Conservation (phyloP, 768 basidiomycete genomes). For the Mycena kentingensis region DNA sequence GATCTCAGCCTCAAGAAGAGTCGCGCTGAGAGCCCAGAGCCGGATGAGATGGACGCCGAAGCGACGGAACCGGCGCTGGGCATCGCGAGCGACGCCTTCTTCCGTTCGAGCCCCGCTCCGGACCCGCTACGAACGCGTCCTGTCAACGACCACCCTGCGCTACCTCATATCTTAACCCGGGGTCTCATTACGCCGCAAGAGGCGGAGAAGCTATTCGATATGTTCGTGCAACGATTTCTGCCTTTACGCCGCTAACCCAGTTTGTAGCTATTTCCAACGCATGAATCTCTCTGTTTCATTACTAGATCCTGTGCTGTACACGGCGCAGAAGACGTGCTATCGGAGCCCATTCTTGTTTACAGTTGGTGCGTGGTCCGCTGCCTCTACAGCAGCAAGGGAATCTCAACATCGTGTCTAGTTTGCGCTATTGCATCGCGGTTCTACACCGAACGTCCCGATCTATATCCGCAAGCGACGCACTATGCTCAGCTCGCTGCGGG, state of each 20-base stretch:
- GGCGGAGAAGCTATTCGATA: slow-evolving; percentile 71
- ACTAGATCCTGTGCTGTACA: slow-evolving; percentile 82
- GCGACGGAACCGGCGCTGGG: slow-evolving; percentile 55
- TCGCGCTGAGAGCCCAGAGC: slow-evolving; percentile 33
- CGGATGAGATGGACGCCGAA: slow-evolving; percentile 46
- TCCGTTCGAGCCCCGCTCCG: slow-evolving; percentile 53
- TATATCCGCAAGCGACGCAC: slow-evolving; percentile 73
- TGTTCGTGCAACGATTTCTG: slow-evolving; percentile 43
- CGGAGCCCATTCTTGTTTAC: slow-evolving; percentile 92
- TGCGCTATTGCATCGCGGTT: slow-evolving; percentile 88
- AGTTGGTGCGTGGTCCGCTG: slow-evolving; percentile 61
- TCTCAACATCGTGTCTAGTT: slow-evolving; percentile 44
- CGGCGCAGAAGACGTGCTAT: slow-evolving; percentile 75
- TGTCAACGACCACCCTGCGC: slow-evolving; percentile 45
- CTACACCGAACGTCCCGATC: slow-evolving; percentile 65
- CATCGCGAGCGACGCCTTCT: slow-evolving; percentile 69
- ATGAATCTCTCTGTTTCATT: slow-evolving; percentile 81
- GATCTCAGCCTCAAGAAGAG: slow-evolving; percentile 52
- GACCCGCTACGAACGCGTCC: slow-evolving; percentile 42
- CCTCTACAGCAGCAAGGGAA: background rate
- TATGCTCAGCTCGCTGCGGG: slow-evolving; percentile 79
- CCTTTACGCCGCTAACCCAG: slow-evolving; percentile 11
- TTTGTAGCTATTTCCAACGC: slow-evolving; percentile 66
- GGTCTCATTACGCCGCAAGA: slow-evolving; percentile 65
- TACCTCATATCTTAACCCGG: slow-evolving; percentile 65